phyloP scores from a whole-genome alignment of 2,329 filamentous ascomycete genomes.

The Fusarium goolgardi region DNA sequence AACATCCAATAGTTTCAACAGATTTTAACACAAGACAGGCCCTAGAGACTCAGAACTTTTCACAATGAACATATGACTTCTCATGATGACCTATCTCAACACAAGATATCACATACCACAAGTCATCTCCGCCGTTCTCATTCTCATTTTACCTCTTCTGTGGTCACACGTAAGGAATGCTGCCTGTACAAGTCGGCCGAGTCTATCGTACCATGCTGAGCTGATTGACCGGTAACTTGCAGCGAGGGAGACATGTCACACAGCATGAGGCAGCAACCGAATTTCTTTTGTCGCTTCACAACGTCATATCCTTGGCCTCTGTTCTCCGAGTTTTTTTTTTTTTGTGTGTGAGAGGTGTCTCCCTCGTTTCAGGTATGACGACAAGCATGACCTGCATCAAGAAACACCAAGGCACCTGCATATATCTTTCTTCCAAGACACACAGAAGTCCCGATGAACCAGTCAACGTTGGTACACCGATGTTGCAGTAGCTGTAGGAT shows the following conservation, averaged over 20 bases:
- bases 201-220: slow-evolving; percentile 18
- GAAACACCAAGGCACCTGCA: slow-evolving; percentile 8
- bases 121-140: background rate
- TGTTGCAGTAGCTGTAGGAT: slow-evolving; percentile 18
- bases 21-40: background rate
- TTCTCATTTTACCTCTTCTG: background rate
- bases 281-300: background rate
- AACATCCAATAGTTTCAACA: background rate
- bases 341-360: slow-evolving; percentile 11
- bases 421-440: slow-evolving; percentile 7
- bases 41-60: background rate
- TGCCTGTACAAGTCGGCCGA: slow-evolving; percentile 8
- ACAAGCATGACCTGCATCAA: background rate
- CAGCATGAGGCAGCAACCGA: slow-evolving; percentile 20
- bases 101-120: slow-evolving; percentile 11
- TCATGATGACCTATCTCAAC: slow-evolving; percentile 5
- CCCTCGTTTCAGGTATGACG: slow-evolving; percentile 1
- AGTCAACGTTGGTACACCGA: background rate
- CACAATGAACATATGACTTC: slow-evolving; percentile 1
- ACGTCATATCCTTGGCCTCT: slow-evolving; percentile 7
- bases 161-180: background rate
- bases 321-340: background rate
- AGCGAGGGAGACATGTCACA: slow-evolving; percentile 19
- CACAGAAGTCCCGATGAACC: background rate
- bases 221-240: slow-evolving; percentile 4